Evolutionary conservation across 306 rosid genomes (phyloP), one percentile per base, ranked within the genome.

Genomic region (Dryas alaskensis): DNA sequence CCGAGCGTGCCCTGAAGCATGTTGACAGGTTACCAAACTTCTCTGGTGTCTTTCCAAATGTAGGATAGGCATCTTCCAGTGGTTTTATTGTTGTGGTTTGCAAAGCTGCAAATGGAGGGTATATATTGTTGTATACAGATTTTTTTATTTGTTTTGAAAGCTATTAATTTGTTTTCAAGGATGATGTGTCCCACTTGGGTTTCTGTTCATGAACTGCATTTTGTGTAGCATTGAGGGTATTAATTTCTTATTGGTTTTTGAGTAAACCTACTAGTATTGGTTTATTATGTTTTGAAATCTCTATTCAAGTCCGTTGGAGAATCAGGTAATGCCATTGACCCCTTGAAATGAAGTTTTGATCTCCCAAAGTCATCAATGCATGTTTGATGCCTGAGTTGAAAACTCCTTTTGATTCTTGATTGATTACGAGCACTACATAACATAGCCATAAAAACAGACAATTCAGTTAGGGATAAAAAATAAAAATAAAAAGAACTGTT

Each of bases 21-120:
- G 89, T 95, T 47, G 98, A 92, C 74, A 92, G 90, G 88, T 83
- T 95, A 78, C 99, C 99, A 22, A 95, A 92, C 92, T 95, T 95
- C 88, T 95, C 99, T 13, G 97, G 95, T 77, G 86, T 95, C 71
- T 95, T 92, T 79, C 92, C 92, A 49, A 94, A 81, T 74, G 81
- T 69, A 72, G 83, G 79, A 69, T 86, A 79, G 76, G 49, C 75
- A 11, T 69, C 42, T 74, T 70, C 75, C 66, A 61, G 65, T 52
- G 71, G 80, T 72, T 60, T 4, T 31, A 5, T 76, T 82, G 76
- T 78, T 86, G 75, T 82, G 72, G 73, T 82, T 62, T 85, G 79
- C 58, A 44, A 75, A 75, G 84, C 83, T 80, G 87, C 54, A 9
- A 67, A 77, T 79, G 78, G 79, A 70, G 66, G 80, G 81, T 80